Base-by-base conservation (phyloP, 805 yeast genomes). In the Komagataella populi region DNA sequence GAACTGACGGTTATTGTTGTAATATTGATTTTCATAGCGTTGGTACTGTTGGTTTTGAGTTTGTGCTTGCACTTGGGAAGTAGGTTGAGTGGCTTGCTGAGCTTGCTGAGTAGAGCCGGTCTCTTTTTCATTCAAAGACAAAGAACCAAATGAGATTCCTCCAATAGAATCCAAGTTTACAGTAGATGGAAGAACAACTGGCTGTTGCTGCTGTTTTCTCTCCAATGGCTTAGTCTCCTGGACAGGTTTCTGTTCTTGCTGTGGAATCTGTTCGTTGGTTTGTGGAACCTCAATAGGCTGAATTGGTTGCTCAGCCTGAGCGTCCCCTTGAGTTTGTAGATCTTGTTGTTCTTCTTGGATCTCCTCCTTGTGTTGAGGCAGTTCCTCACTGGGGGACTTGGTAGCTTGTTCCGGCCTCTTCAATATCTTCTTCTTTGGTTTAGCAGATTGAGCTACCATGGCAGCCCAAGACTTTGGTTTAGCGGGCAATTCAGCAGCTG, bases 61-160 rank as follows among this genome's bases (percentile, higher is more conserved):
- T 24, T 17, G 56, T 48, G 49, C 51, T 23, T 50, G 55, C 39
- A 30, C 39, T 30, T 30, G 39, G 8, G 39, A 30, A 30, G 39
- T 30, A 14, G 39, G 39, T 49, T 53, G 55, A 14, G 20, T 57
- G n/a, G 55, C 56, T 49, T 55, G 51, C 55, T 59, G 59, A 54
- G 59, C 56, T 55, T 56, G 60, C 24, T 55, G 55, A 12, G 53
- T 54, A 17, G 55, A 56, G 23, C 60, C 57, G 46, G 65, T 60
- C 52, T 70, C 71, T 48, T 73, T 76, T 46, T 76, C 77, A 50
- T 70, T 67, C 56, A 78, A 63, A 3, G 76, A 62, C 66, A 76
- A 70, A 2, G 80, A 76, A 48, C 81, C 81, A 54, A 77, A 76
- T 6, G 80, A 74, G 49, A 77, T 78, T 53, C 80, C 79, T 39